phyloP scores from a whole-genome alignment of 805 yeast species.

The Kuraishia ogatae region DNA sequence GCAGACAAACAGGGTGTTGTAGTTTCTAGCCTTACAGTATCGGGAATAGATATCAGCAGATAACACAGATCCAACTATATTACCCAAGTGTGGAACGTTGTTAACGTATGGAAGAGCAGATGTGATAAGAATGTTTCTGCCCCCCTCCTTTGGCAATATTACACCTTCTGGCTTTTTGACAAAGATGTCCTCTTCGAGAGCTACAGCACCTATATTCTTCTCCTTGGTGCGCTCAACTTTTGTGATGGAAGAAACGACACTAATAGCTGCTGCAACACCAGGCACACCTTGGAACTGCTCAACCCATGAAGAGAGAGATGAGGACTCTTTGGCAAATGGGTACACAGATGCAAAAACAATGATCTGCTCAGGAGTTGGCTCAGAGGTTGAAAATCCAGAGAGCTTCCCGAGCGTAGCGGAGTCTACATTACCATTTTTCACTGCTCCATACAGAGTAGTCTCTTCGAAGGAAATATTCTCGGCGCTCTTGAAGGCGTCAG shows the following conservation, averaged over 20 bases:
- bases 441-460: conserved; percentile 29
- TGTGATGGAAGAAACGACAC: conserved; percentile 36
- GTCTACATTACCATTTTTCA: conserved; percentile 26
- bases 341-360: conserved; percentile 52
- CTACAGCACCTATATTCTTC: conserved; percentile 28
- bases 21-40: conserved; percentile 81
- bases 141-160: conserved; percentile 58
- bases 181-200: conserved; percentile 11
- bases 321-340: conserved; percentile 23
- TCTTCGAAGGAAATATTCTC: conserved; percentile 34
- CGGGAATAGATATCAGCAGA: conserved; percentile 92
- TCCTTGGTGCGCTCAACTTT: conserved; percentile 30
- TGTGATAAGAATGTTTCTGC: conserved; percentile 80
- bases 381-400: conserved; percentile 15
- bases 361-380: conserved; percentile 41
- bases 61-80: conserved; percentile 89
- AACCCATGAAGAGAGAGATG: conserved; percentile 27
- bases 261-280: conserved; percentile 35
- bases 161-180: conserved; percentile 10
- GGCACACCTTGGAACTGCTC: conserved; percentile 27
- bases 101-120: conserved; percentile 97
- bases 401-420: conserved; percentile 1
- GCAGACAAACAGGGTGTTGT: conserved; percentile 79
- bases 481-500: conserved; percentile 22
- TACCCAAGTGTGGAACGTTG: conserved; percentile 97